Evolutionary conservation across 2,329 filamentous ascomycete genomes (phyloP).

Genomic region (Ilyonectria mors-panacis): DNA sequence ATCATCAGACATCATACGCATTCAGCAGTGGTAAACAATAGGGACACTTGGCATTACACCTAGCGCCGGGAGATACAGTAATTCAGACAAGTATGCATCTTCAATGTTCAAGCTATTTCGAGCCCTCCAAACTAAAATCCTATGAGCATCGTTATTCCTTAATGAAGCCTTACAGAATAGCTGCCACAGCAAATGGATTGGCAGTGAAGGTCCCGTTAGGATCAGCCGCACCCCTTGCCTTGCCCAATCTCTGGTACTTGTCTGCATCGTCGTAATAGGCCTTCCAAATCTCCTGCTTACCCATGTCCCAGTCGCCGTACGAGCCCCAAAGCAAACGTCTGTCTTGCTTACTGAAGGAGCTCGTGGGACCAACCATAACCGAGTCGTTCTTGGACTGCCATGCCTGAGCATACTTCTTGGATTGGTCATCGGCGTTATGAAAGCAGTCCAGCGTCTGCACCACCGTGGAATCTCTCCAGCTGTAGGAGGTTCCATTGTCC

Average conservation of each 20-base stretch:
- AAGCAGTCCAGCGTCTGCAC: conserved; percentile 61
- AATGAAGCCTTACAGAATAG: neutral
- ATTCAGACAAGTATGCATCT: too few relatives aligned
- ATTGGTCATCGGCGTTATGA: conserved; percentile 49
- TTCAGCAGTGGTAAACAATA: too few relatives aligned
- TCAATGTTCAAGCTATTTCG: too few relatives aligned
- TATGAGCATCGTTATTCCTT: too few relatives aligned
- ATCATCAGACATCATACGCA: too few relatives aligned
- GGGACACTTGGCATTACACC: too few relatives aligned
- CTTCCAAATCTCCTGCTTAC: conserved; percentile 50
- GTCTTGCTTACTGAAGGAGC: conserved; percentile 55
- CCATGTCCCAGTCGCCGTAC: conserved; percentile 55
- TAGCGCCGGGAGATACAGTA: too few relatives aligned
- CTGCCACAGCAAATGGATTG: conserved; percentile 51
- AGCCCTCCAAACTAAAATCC: too few relatives aligned
- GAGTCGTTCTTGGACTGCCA: conserved; percentile 61
- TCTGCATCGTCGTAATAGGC: conserved; percentile 54
- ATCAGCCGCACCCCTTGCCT: conserved; percentile 50
- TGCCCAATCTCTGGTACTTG: conserved; percentile 53
- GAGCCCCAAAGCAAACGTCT: conserved; percentile 58
- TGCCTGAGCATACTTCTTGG: conserved; percentile 53
- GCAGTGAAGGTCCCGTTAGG: conserved; percentile 56
- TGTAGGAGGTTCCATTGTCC: conserved; percentile 62
- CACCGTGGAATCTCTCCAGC: conserved; percentile 62
- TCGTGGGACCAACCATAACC: conserved; percentile 49